These are phyloP conservation scores for Rubroshorea leprosula DNA, from an alignment of 345 rosid species.

Conservation along the genomic window DNA sequence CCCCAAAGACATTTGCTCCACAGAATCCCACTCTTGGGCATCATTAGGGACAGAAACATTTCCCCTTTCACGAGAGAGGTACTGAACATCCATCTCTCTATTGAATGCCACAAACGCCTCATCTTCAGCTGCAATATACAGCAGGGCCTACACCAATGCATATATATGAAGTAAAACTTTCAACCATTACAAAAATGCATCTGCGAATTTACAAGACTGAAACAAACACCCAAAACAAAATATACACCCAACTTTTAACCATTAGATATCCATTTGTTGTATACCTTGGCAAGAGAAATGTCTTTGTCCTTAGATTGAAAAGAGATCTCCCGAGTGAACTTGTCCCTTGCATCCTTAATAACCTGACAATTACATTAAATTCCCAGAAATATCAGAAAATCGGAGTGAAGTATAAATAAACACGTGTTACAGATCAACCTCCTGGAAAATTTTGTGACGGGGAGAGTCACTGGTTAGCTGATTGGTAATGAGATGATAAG, in stretches of 20 bases:
- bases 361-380: constrained; percentile 37
- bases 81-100: constrained; percentile 53
- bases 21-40: constrained; percentile 32
- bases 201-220: neutral
- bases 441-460: constrained; percentile 53
- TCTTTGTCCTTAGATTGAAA: constrained; percentile 69
- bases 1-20: constrained; percentile 55
- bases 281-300: constrained; percentile 77
- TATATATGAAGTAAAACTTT: constrained; percentile 12
- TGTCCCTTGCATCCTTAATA: constrained; percentile 50
- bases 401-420: constrained; percentile 16
- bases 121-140: constrained; percentile 86
- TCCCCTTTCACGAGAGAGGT: constrained; percentile 43
- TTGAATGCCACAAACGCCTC: constrained; percentile 61
- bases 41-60: constrained; percentile 29
- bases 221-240: neutral
- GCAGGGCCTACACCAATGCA: constrained; percentile 49
- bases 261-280: neutral
- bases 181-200: constrained; percentile 2
- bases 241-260: neutral
- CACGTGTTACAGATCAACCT: constrained; percentile 54
- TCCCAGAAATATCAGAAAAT: constrained; percentile 21
- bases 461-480: constrained; percentile 53
- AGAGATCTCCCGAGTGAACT: constrained; percentile 69
- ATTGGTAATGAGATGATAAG: constrained; percentile 58